A percentile compares a stretch with the other conserved stretches of the same genome.
Evolutionary conservation across 2,329 filamentous ascomycete genomes (phyloP).

Genomic region (Fusarium abutilonis): DNA sequence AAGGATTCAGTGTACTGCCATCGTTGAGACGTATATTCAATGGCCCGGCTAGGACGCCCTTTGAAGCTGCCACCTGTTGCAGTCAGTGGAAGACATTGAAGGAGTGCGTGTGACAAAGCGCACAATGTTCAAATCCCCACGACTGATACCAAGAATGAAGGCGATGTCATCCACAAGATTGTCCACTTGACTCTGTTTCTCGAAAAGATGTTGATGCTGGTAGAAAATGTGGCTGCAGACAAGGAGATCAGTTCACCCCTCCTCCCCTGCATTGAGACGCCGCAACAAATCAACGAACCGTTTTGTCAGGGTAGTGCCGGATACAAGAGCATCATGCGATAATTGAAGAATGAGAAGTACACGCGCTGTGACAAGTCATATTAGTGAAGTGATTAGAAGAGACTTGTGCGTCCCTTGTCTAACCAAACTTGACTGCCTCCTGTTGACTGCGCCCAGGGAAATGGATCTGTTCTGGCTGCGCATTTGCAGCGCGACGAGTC

Average conservation of each 20-base stretch:
- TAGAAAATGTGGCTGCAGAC: conserved; percentile 78
- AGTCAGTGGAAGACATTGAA: conserved; percentile 17
- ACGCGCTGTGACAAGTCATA: conserved; percentile 55
- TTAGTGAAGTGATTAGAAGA: neutral
- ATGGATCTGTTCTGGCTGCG: conserved; percentile 37
- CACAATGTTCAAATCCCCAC: conserved; percentile 77
- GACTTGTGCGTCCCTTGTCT: neutral
- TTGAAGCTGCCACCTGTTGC: conserved; percentile 73
- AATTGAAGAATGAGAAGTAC: conserved; percentile 68
- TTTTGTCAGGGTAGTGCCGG: conserved; percentile 67
- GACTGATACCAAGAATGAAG: conserved; percentile 70
- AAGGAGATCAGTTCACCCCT: neutral
- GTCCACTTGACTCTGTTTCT: conserved; percentile 74
- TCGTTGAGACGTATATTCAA: conserved; percentile 59
- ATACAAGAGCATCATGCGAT: conserved; percentile 66
- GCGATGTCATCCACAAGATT: conserved; percentile 78
- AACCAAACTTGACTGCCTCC: conserved; percentile 65
- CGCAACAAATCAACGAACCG: conserved; percentile 56
- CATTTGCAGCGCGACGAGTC: conserved; percentile 12
- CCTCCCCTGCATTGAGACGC: neutral
- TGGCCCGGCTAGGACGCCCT: conserved; percentile 74
- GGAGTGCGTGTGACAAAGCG: conserved; percentile 35
- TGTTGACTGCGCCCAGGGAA: conserved; percentile 61
- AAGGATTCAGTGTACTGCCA: conserved; percentile 52
- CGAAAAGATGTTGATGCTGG: conserved; percentile 76